Base-by-base conservation (phyloP, 2,329 filamentous ascomycete genomes). In the Plectosphaerella plurivora region DNA sequence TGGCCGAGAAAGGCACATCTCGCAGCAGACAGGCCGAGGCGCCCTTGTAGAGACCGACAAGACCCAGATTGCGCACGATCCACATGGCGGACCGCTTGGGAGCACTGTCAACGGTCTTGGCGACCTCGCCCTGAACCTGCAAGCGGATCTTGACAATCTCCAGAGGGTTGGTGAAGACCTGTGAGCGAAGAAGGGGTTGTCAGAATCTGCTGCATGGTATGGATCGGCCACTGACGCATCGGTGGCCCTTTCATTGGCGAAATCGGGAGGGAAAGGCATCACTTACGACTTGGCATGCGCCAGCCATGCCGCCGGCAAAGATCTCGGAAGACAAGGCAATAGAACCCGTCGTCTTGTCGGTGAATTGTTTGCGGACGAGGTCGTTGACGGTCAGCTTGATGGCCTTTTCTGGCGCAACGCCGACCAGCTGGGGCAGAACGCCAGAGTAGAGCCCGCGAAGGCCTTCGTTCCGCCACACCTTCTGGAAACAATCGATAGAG, bases 371-470 rank as follows among this genome's bases (percentile, higher is more conserved):
- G 65, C 94, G 87, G 20, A 95, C 91, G 51, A 99, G 73, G 67
- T 99, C 94, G 72, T 99, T 99, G 64, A 99, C 92, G 0, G 94
- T 99, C 57, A 99, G 83, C 77, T 99, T 99, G 76, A 99, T 99
- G 61, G 94, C 94, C 78, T 99, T 99, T 71, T 99, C 94, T 2
- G 94, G 94, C n/a, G 94, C 94, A 45, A 99, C 94, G 70, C 94
- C 94, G 57, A 99, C 90, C 45, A 99, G 81, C 76, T 99, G 94
- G 11, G 94, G 94, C 50, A 97, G 71, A 18, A 99, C 91, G 66
- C 94, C 94, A 48, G 93, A 96, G 76, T 99, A 99, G 48, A 99
- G 73, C 20, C 94, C 94, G 39, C 78, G 80, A 69, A 96, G 81
- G 52, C 94, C 94, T 73, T 99, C 94, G 65, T 97, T 97, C 57